phyloP scores from a whole-genome alignment of 2,329 filamentous ascomycete genomes.

The Penicillium sp. region DNA sequence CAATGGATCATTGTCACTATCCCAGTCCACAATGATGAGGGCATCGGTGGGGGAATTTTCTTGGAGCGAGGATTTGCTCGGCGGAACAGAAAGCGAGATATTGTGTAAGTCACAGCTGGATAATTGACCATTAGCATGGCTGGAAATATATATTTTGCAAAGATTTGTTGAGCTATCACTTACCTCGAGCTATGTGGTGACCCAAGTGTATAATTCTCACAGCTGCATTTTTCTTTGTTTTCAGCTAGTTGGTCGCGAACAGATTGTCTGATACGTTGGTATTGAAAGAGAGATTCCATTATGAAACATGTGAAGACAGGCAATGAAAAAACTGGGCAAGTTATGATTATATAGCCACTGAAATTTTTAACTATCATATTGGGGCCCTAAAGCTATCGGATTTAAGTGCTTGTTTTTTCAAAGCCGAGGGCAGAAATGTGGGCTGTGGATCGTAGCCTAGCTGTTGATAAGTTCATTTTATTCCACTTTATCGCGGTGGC shows the following conservation, averaged over 20 bases:
- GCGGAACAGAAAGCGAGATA: neutral
- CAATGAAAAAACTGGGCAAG: neutral
- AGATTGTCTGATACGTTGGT: neutral
- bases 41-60: neutral
- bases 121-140: neutral
- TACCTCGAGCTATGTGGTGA: neutral
- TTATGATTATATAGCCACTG: neutral
- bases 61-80: neutral
- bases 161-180: neutral
- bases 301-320: neutral
- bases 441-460: neutral
- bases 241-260: neutral
- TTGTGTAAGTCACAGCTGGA: neutral
- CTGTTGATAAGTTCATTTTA: neutral
- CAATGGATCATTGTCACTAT: slow-evolving; percentile 35
- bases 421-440: too few species aligned
- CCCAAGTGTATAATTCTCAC: neutral
- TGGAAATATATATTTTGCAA: neutral
- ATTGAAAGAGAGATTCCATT: neutral
- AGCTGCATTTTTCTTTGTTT: neutral
- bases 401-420: neutral
- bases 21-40: slow-evolving; percentile 35
- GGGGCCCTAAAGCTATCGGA: neutral
- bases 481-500: neutral
- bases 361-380: neutral